Conservation (phyloP, 129 eudicot genomes). For the Flaveria brownii region DNA sequence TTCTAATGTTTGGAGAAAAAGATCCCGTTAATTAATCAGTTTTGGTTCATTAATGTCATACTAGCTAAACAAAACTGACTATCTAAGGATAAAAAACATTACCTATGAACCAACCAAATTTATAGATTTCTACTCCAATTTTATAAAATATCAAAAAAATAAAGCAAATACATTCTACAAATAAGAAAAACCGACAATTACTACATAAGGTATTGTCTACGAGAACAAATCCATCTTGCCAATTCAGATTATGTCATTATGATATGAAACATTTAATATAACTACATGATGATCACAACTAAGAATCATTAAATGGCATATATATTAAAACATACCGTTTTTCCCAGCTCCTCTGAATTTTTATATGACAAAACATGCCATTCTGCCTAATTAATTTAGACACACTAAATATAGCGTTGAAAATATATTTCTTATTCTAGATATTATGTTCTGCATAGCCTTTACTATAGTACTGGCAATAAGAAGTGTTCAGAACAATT, state of each 20-base stretch:
- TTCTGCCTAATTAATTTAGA: neutral
- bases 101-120: neutral
- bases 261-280: neutral
- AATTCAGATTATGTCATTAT: neutral
- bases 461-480: neutral
- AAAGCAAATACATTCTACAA: neutral
- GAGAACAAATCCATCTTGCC: neutral
- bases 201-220: neutral
- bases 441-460: neutral
- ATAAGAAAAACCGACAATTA: neutral
- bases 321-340: neutral
- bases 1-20: neutral
- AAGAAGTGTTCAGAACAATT: neutral
- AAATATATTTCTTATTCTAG: neutral
- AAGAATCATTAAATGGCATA: neutral
- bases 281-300: neutral
- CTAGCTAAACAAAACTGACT: neutral
- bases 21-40: neutral
- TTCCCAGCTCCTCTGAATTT: neutral
- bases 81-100: neutral
- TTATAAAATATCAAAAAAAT: neutral
- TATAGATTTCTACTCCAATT: neutral
- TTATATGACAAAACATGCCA: neutral
- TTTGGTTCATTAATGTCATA: neutral
- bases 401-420: neutral